These are phyloP conservation scores for Rubia balearica DNA, from an alignment of 305 asterid species.

Conservation along the genomic window DNA sequence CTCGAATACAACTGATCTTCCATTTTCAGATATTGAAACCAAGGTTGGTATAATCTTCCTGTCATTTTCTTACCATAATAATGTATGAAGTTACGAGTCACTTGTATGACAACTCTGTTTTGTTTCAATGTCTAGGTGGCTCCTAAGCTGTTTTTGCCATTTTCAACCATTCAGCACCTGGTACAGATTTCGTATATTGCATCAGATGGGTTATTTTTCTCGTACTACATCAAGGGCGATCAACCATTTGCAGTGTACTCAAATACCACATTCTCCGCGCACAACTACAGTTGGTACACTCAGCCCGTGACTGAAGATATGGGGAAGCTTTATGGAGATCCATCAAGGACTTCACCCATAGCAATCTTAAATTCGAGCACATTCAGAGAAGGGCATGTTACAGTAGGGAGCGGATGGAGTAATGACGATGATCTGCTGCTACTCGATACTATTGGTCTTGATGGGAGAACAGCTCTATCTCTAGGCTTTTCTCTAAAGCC, in stretches of 20 bases:
- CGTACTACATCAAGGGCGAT: slow-evolving; percentile 19
- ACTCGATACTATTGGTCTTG: slow-evolving; percentile 11
- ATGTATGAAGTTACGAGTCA: neutral
- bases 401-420: slow-evolving; percentile 20
- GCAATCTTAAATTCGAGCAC: slow-evolving; percentile 13
- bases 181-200: slow-evolving; percentile 23
- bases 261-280: slow-evolving; percentile 15
- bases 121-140: slow-evolving; percentile 24
- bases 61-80: neutral
- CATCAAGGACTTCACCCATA: slow-evolving; percentile 5
- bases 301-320: slow-evolving; percentile 19
- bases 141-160: slow-evolving; percentile 21
- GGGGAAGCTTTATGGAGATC: slow-evolving; percentile 21
- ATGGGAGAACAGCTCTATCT: slow-evolving; percentile 17
- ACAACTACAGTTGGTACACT: slow-evolving; percentile 24
- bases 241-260: slow-evolving; percentile 21
- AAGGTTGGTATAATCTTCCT: slow-evolving; percentile 11
- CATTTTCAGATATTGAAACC: slow-evolving; percentile 17
- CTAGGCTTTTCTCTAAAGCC: slow-evolving; percentile 18
- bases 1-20: slow-evolving; percentile 12
- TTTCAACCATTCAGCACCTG: slow-evolving; percentile 26
- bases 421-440: slow-evolving; percentile 10
- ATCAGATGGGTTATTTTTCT: slow-evolving; percentile 20
- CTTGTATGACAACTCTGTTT: neutral
- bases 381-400: slow-evolving; percentile 17